Conservation (phyloP, 768 basidiomycete genomes). For the Asterophora lycoperdoides region DNA sequence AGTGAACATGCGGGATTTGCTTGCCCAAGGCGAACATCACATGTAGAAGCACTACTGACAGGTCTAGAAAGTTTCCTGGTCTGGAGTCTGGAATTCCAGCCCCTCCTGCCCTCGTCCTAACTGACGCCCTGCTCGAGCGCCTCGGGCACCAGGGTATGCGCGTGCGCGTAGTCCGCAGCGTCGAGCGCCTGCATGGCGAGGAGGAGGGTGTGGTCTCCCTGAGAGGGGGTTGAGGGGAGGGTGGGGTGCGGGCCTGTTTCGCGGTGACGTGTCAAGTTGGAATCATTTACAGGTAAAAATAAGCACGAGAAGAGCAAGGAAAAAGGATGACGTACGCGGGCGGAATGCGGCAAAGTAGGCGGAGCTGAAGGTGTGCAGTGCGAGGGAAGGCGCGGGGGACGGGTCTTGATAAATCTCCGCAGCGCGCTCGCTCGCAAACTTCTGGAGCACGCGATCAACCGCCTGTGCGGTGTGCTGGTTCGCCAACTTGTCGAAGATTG, state of each 20-base stretch:
- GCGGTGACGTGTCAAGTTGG: too few species aligned
- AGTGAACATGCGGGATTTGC: too few species aligned
- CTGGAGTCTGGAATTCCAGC: too few species aligned
- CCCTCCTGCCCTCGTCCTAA: conserved; percentile 71
- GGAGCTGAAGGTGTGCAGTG: conserved; percentile 86
- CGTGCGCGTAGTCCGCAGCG: conserved; percentile 81
- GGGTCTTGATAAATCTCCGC: conserved; percentile 65
- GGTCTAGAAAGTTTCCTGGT: too few species aligned
- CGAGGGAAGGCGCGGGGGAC: conserved; percentile 82
- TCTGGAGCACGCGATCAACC: conserved; percentile 89
- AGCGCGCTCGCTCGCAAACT: conserved; percentile 69
- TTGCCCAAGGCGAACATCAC: too few species aligned
- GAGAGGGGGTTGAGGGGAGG: conserved; percentile 69
- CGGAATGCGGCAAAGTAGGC: conserved; percentile 98
- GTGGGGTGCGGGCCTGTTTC: conserved; percentile 60
- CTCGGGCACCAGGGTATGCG: conserved; percentile 76
- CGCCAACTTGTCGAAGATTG: conserved; percentile 90
- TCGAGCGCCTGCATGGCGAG: conserved; percentile 80
- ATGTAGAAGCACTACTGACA: too few species aligned
- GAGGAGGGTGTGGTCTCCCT: conserved; percentile 80
- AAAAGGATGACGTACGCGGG: conserved; percentile 49
- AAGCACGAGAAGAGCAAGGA: background rate
- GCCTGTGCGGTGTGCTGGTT: conserved; percentile 72
- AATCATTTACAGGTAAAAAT: too few species aligned
- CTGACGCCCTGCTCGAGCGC: conserved; percentile 84